Base-by-base conservation (phyloP, 768 basidiomycete genomes). In the Tricholoma matsutake region DNA sequence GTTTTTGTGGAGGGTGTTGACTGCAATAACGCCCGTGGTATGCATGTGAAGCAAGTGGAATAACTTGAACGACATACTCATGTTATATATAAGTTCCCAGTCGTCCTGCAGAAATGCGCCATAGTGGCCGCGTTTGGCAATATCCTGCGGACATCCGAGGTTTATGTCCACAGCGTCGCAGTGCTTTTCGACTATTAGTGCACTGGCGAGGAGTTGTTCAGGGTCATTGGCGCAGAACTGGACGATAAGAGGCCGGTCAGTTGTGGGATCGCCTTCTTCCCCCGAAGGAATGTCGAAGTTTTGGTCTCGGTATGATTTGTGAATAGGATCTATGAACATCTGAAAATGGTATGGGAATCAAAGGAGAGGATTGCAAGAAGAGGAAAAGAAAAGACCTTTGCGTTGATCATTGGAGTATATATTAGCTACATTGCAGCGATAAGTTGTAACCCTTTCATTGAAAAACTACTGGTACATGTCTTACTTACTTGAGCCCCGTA, bases 381-480 rank as follows among this genome's bases (percentile, higher is more conserved):
- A 4, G 11, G 7, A 22, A 25, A 13, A 35, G 47, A 61, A 68
- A 28, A 53, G 3, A 89, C 89, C 77, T 92, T 94, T 61, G 95
- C 93, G 63, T 96, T 93, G 68, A 99, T 97, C 97, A 99, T 99
- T 16, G 97, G 97, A 0, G 96, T 95, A 70, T 97, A 98, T n/a
- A 86, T 83, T 20, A 98, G 82, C 86, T 95, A 68, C 39, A 53
- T 52, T 52, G n/a, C 41, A 56, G 57, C 53, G 49, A 43, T 57
- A 9, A 43, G 18, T n/a, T 35, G 29, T 34, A 28, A 16, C 47
- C 5, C 22, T 39, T 32, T 29, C 25, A n/a, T 43, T 34, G 11
- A 54, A 4, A 35, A 61, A 8, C 16, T 31, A 22, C 8, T 35
- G 18, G 34, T 45, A 51, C 3, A 16, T 32, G 34, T 35, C 55